Evolutionary conservation across 2,329 filamentous ascomycete genomes (phyloP).

Genomic region (Balansia obtecta): DNA sequence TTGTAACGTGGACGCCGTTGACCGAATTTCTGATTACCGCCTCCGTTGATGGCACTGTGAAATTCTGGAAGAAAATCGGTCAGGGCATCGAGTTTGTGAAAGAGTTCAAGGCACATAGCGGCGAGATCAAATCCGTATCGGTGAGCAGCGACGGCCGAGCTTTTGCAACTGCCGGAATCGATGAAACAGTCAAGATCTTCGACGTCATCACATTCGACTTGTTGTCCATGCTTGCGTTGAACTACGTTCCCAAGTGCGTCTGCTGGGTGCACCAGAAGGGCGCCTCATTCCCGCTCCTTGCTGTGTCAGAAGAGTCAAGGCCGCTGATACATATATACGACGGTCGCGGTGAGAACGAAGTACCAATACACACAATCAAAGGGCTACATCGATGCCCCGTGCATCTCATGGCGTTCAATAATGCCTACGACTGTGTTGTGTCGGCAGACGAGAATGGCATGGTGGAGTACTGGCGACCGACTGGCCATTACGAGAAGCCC

Average conservation of each 20-base stretch:
- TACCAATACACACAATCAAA: conserved; percentile 65
- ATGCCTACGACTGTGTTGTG: conserved; percentile 76
- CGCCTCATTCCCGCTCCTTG: conserved; percentile 75
- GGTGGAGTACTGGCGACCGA: conserved; percentile 91
- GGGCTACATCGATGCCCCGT: conserved; percentile 74
- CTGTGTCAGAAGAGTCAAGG: conserved; percentile 64
- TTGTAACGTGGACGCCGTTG: conserved; percentile 73
- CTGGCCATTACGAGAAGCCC: conserved; percentile 74
- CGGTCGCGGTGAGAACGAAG: conserved; percentile 68
- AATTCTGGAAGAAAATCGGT: conserved; percentile 96
- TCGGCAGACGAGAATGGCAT: conserved; percentile 85
- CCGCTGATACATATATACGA: conserved; percentile 75
- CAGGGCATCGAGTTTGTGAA: conserved; percentile 95
- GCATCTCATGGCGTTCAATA: conserved; percentile 79
- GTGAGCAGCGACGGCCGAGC: conserved; percentile 83
- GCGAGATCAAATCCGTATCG: conserved; percentile 72
- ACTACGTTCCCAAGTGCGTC: conserved; percentile 62
- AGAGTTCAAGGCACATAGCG: conserved; percentile 84
- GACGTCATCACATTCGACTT: conserved; percentile 81
- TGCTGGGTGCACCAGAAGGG: conserved; percentile 89
- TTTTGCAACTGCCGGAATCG: conserved; percentile 77
- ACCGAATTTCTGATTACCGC: conserved; percentile 95
- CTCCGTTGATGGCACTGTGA: conserved; percentile 89
- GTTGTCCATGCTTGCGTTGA: conserved; percentile 67
- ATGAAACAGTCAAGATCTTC: conserved; percentile 71